phyloP scores from a whole-genome alignment of 805 yeast genomes.

The Jamesozyma spencerorum region DNA sequence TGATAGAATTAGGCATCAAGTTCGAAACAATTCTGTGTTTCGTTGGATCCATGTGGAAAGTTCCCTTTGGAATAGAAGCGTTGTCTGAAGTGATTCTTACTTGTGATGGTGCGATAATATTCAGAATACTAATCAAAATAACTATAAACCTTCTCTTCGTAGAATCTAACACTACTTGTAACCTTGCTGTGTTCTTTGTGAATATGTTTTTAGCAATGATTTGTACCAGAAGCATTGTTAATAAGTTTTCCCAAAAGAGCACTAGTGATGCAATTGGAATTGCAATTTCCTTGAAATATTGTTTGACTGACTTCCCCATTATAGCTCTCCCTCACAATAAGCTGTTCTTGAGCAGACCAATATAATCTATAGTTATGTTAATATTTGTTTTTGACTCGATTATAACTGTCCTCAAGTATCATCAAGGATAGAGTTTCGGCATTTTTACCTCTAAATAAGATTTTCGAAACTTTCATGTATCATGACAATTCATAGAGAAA shows the following conservation, averaged over 20 bases:
- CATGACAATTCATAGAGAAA: too few relatives aligned
- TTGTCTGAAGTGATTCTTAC: conserved; percentile 43
- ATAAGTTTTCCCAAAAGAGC: conserved; percentile 30
- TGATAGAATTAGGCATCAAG: conserved; percentile 46
- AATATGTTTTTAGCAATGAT: conserved; percentile 24
- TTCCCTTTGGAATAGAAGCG: conserved; percentile 29
- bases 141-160: conserved; percentile 54
- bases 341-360: too few relatives aligned
- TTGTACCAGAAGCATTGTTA: conserved; percentile 43
- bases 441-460: too few relatives aligned
- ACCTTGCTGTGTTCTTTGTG: conserved; percentile 24
- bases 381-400: too few relatives aligned
- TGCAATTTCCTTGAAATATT: background rate
- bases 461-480: too few relatives aligned
- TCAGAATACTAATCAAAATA: conserved; percentile 42
- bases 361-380: too few relatives aligned
- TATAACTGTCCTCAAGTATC: too few relatives aligned
- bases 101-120: conserved; percentile 43
- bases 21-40: conserved; percentile 18
- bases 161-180: conserved; percentile 37
- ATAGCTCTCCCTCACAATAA: background rate
- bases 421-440: too few relatives aligned
- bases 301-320: background rate
- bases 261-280: conserved; percentile 12
- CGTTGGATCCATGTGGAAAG: conserved; percentile 24